Evolutionary conservation across 2,329 filamentous ascomycete species (phyloP).

Genomic region (Ascochyta rabiei): DNA sequence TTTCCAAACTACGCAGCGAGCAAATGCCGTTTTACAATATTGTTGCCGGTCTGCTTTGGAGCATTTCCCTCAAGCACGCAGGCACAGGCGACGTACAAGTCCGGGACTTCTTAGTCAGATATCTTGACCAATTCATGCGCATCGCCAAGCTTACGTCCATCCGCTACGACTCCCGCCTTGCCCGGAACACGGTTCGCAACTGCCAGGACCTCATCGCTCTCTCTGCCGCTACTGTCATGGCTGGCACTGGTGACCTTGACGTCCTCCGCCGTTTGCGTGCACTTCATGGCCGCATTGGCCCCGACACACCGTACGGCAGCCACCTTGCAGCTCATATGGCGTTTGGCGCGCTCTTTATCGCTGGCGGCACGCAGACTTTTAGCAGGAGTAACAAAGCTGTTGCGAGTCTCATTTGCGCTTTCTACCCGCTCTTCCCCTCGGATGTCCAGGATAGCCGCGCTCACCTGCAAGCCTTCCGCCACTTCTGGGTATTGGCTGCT

Average conservation of each 20-base stretch:
- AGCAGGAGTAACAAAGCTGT: slow-evolving; percentile 86
- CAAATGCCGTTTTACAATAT: slow-evolving; percentile 95
- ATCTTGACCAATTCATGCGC: slow-evolving; percentile 85
- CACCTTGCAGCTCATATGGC: slow-evolving; percentile 93
- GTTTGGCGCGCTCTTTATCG: slow-evolving; percentile 87
- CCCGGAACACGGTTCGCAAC: slow-evolving; percentile 82
- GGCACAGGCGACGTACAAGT: slow-evolving; percentile 65
- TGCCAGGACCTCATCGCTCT: slow-evolving; percentile 89
- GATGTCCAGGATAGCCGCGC: slow-evolving; percentile 92
- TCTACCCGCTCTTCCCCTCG: slow-evolving; percentile 91
- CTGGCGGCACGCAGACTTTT: slow-evolving; percentile 90
- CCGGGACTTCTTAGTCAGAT: slow-evolving; percentile 80
- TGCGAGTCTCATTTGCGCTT: slow-evolving; percentile 83
- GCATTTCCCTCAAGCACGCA: slow-evolving; percentile 54
- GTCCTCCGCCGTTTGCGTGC: slow-evolving; percentile 85
- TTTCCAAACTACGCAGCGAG: slow-evolving; percentile 71
- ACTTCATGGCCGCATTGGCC: slow-evolving; percentile 84
- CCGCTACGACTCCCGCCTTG: slow-evolving; percentile 82
- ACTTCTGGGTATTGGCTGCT: slow-evolving; percentile 94
- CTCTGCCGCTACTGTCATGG: slow-evolving; percentile 87
- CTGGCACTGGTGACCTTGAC: slow-evolving; percentile 86
- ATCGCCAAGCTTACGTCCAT: slow-evolving; percentile 68
- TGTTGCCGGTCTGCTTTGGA: slow-evolving; percentile 84
- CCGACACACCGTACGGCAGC: slow-evolving; percentile 87
- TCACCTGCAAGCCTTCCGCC: slow-evolving; percentile 93